phyloP scores from a whole-genome alignment of 306 rosid species.

The Bauhinia variegata region DNA sequence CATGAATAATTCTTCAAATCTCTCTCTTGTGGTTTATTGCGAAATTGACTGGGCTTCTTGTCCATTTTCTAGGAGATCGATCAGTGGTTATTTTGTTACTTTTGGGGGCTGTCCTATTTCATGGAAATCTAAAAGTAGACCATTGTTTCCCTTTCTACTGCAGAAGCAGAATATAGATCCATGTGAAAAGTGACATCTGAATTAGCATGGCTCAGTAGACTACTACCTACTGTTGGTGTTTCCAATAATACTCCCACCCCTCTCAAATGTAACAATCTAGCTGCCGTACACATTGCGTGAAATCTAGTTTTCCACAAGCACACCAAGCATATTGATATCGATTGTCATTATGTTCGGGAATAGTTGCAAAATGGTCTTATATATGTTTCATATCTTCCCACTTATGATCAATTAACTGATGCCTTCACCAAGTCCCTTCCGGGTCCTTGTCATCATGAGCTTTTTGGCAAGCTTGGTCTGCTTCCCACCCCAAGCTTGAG shows the following conservation, averaged over 20 bases:
- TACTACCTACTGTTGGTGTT: neutral
- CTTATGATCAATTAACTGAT: no score
- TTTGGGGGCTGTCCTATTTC: neutral
- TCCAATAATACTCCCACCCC: neutral
- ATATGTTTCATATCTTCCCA: no score
- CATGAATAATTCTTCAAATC: neutral
- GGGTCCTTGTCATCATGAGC: no score
- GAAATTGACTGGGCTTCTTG: neutral
- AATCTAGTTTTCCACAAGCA: neutral
- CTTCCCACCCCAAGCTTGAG: no score
- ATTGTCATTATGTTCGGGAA: neutral
- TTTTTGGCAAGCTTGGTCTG: no score
- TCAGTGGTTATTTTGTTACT: neutral
- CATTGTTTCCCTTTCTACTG: neutral
- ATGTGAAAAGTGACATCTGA: neutral
- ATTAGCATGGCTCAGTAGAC: neutral
- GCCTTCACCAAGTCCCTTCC: no score
- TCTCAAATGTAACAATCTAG: neutral
- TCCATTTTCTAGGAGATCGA: neutral
- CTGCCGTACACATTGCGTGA: neutral
- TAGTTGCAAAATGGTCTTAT: neutral
- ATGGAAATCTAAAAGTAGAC: slow-evolving; percentile 1
- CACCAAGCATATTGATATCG: neutral
- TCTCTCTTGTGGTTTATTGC: neutral
- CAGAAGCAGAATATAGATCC: neutral